Evolutionary conservation across 768 basidiomycete species (phyloP), one percentile per base, ranked within the genome.

Genomic region (Kwoniella dejecticola): DNA sequence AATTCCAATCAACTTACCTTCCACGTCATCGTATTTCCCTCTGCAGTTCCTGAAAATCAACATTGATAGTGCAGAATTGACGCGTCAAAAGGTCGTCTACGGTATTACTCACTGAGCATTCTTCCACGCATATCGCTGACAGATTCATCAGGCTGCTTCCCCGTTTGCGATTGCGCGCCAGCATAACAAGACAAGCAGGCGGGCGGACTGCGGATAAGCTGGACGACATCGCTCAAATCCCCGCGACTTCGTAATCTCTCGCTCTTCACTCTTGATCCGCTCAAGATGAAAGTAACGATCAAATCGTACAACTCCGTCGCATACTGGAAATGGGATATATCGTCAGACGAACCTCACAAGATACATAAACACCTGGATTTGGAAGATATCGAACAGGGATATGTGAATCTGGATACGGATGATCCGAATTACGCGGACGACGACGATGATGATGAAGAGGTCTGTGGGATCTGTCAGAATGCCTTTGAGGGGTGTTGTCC

Each of bases 401-500:
- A 63, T 54, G 33, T 50, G 2, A 45, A 50, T 17, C 41, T 24
- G 7, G 29, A 50, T 26, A 52, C 33, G 7, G 29, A 50, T 26
- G 60, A 53, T 38, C 52, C 44, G 12, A 31, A 38, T 11, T 44
- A 42, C 10, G n/a, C 42, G 13, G 70, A 74, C 12, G 68, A 70
- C 23, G 71, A 66, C 24, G 70, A 75, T 27, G 73, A 72, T 21
- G 70, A 72, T 17, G 72, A 76, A 45, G 75, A 75, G 21, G 75
- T 72, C 6, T 72, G 73, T 59, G 73, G 72, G 26, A 76, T 72
- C 30, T 74, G 71, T 57, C 62, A 69, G 48, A 52, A 69, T 57
- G 71, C 70, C 0, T 98, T 87, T 75, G 96, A 99, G 75, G 91
- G 90, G 0, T 93, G 91, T 71, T 98, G 95, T 81, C 92, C 96